Percentiles rank a stretch among this genome's conserved stretches.
phyloP scores from a whole-genome alignment of 192 early-diverging fungal genomes.

The Linnemannia hyalina region DNA sequence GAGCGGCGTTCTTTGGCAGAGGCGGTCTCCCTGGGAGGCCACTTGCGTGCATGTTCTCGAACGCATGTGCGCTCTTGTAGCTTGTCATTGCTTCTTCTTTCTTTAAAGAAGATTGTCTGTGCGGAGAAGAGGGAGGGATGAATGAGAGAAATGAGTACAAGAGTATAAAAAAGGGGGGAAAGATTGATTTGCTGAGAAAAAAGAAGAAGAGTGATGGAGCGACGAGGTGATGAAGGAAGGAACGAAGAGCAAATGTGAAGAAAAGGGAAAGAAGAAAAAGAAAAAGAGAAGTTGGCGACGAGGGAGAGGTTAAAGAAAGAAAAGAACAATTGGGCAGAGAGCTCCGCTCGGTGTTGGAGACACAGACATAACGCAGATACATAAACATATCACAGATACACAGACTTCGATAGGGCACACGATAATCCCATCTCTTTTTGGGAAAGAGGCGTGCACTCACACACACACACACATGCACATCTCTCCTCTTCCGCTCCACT shows the following conservation, averaged over 20 bases:
- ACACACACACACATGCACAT: too few relatives aligned
- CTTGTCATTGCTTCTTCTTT: constrained; percentile 29
- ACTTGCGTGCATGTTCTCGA: constrained; percentile 33
- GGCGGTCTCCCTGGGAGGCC: constrained; percentile 24
- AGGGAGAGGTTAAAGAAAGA: background rate
- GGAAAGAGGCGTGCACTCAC: too few relatives aligned
- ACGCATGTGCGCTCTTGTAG: constrained; percentile 52
- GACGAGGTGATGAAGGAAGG: background rate
- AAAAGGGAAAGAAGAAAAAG: background rate
- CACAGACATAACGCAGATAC: too few relatives aligned
- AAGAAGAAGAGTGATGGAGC: background rate
- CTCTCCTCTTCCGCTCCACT: too few relatives aligned
- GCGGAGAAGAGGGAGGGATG: background rate
- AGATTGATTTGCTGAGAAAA: background rate
- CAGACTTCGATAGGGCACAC: too few relatives aligned
- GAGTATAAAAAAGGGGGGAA: background rate
- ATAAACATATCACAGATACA: too few relatives aligned
- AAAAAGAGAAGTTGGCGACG: background rate
- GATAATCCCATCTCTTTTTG: too few relatives aligned
- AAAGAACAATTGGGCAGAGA: background rate
- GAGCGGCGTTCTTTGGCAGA: constrained; percentile 28
- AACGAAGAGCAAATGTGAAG: background rate
- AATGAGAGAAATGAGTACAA: background rate
- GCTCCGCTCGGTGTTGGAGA: too few relatives aligned
- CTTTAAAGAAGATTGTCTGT: background rate